These are phyloP conservation scores for Globisporangium solare DNA, from an alignment of 352 stramenopile genomes.

Conservation along the genomic window DNA sequence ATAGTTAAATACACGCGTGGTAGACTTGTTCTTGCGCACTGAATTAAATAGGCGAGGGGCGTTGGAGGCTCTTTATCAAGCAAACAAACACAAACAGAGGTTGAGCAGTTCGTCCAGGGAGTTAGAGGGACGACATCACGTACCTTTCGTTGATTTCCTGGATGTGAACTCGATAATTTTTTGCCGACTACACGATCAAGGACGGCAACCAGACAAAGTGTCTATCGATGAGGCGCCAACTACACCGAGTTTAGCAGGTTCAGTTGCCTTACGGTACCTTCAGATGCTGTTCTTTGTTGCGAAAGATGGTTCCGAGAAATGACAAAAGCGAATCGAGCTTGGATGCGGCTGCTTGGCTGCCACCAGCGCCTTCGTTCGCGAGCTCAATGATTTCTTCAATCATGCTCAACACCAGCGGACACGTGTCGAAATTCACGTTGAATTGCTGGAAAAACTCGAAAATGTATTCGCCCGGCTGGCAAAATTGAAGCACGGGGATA, in stretches of 20 bases:
- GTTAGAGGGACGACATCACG: slow-evolving; percentile 14
- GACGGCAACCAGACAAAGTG: not conserved
- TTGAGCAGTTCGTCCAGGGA: not conserved
- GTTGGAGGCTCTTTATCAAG: slow-evolving; percentile 27
- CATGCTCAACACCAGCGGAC: slow-evolving; percentile 80
- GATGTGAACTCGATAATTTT: slow-evolving; percentile 86
- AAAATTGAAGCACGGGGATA: not conserved
- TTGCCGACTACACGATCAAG: slow-evolving; percentile 36
- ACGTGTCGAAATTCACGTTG: slow-evolving; percentile 88
- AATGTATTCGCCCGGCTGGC: slow-evolving; percentile 82
- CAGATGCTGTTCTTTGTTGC: slow-evolving; percentile 74
- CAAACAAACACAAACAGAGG: slow-evolving; percentile 4
- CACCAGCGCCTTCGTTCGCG: slow-evolving; percentile 56
- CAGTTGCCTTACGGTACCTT: slow-evolving; percentile 25
- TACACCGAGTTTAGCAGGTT: not conserved
- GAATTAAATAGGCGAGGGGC: slow-evolving; percentile 43
- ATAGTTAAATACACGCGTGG: slow-evolving; percentile 92
- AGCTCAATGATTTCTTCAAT: slow-evolving; percentile 88
- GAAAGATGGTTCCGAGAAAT: slow-evolving; percentile 84
- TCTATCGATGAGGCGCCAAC: too few relatives aligned
- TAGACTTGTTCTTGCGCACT: slow-evolving; percentile 44
- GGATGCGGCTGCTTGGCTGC: slow-evolving; percentile 54
- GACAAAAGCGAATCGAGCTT: slow-evolving; percentile 80
- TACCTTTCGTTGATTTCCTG: slow-evolving; percentile 84
- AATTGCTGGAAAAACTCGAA: slow-evolving; percentile 90